Evolutionary conservation across 441 rosid species (phyloP), one percentile per base, ranked within the genome.

Genomic region (Jatropha multifida): DNA sequence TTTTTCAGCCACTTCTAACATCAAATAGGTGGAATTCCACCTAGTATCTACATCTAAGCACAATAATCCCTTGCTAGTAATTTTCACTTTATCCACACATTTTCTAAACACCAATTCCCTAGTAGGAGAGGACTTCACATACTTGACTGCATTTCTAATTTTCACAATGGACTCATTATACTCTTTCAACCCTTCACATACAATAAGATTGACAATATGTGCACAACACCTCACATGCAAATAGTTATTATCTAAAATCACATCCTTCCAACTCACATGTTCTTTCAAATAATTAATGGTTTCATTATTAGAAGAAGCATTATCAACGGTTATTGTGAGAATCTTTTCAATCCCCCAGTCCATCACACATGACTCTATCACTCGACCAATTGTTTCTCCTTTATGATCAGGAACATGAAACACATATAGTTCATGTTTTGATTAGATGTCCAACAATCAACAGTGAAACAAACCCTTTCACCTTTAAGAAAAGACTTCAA

Each of bases 21-120:
- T 75, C 9, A 64, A 3, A 11, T 38, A 67, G 0, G 61, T 79
- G 15, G 69, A 79, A 44, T 71, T 72, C 73, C 73, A 79, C n/a
- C 55, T 37, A 7, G 61, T 75, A 6, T 56, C 42, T 20, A 38
- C 62, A 70, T 75, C 81, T 5, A 74, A 18, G 51, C 17, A 71
- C 9, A 70, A 10, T 17, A 69, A 32, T 32, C 54, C 17, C 17
- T 64, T 71, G 8, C 15, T 18, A 11, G 42, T 8, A 37, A 80
- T 76, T 8, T 66, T 76, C 7, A 49, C 67, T 2, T 44, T 8
- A 5, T 54, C 46, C 18, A 20, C 51, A 15, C n/a, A 60, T 13
- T 23, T n/a, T 12, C 49, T 38, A n/a, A 60, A 69, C 18, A 1
- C 4, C 2, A 40, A 60, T 27, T 27, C 32, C 42, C 75, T 52